Evolutionary conservation across 805 yeast species (phyloP), one percentile per base, ranked within the genome.

Genomic region (Sugiyamaella mastotermitis): DNA sequence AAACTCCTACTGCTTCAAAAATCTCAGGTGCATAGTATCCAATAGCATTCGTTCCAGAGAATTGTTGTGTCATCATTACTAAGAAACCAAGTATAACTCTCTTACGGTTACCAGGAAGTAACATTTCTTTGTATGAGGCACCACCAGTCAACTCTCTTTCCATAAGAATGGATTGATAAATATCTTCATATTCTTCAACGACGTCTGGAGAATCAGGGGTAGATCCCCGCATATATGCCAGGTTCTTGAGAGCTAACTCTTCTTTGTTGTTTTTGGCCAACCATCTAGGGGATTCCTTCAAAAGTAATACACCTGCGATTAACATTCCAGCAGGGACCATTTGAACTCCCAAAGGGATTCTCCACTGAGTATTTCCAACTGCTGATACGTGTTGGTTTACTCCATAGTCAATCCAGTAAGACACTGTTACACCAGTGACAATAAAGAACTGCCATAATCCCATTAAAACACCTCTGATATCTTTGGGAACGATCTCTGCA

Each of bases 1-100:
- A 40, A 58, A 68, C 64, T 37, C 83, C 83, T 28, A 80, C 80
- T 78, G 78, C 75, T 41, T 69, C 61, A 67, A 80, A 78, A 49
- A 80, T 69, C 56, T 74, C 68, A 31, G 77, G 80, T 47, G 74
- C 69, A 51, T 72, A 74, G 51, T 74, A 74, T 31, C 67, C 70
- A 19, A 48, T 35, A 14, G 51, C 50, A 25, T 45, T 48, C 15
- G 40, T 47, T 31, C 52, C 52, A 33, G 48, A 28, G 25, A 42
- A 38, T 22, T 48, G 47, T 37, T 45, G 49, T n/a, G 31, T 19
- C 49, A 74, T 63, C 58, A 74, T 80, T 37, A 76, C 37, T 45
- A 60, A 66, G 27, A 71, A 50, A 38, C 78, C 80, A 38, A 68
- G 65, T 40, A 66, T 40, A 36, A 80, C 74, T 53, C 81, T 66